phyloP scores from a whole-genome alignment of 1,284 basidiomycete genomes.

The Leccinum solheimii region DNA sequence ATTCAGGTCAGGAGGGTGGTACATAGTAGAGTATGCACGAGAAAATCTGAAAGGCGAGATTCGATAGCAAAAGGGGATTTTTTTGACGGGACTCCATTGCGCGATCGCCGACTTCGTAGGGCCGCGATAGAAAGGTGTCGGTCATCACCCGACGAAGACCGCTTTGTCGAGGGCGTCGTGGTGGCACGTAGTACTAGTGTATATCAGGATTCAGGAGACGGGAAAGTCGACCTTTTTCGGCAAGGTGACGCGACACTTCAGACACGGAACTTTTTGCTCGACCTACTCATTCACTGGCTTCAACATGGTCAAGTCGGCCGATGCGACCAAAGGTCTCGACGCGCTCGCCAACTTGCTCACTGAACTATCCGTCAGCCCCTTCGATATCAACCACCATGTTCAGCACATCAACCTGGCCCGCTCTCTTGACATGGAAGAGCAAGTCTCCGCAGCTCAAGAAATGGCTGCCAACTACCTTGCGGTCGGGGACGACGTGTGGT shows the following conservation, averaged over 20 bases:
- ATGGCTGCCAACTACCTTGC: slow-evolving; percentile 65
- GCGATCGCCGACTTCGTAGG: neutral
- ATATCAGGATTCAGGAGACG: no score
- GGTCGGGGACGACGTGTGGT: slow-evolving; percentile 67
- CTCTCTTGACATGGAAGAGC: slow-evolving; percentile 47
- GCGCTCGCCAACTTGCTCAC: slow-evolving; percentile 60
- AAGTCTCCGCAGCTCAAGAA: slow-evolving; percentile 60
- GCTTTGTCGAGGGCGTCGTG: neutral
- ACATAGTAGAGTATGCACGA: neutral
- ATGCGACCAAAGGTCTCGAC: slow-evolving; percentile 49
- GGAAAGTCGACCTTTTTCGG: neutral
- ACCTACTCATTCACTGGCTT: neutral
- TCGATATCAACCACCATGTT: slow-evolving; percentile 59
- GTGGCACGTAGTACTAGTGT: no score
- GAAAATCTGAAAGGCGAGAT: neutral
- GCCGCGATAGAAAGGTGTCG: neutral
- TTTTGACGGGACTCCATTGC: neutral
- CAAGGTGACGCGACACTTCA: neutral
- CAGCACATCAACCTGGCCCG: slow-evolving; percentile 63
- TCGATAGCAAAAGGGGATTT: neutral
- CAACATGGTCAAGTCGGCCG: slow-evolving; percentile 31
- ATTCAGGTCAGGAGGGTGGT: neutral
- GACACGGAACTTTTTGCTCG: neutral
- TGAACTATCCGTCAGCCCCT: slow-evolving; percentile 57
- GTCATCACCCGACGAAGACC: neutral